A percentile compares a stretch with the other conserved stretches of the same genome.
Conservation (phyloP, 2,329 filamentous ascomycete species). For the Ophiocordyceps australis region DNA sequence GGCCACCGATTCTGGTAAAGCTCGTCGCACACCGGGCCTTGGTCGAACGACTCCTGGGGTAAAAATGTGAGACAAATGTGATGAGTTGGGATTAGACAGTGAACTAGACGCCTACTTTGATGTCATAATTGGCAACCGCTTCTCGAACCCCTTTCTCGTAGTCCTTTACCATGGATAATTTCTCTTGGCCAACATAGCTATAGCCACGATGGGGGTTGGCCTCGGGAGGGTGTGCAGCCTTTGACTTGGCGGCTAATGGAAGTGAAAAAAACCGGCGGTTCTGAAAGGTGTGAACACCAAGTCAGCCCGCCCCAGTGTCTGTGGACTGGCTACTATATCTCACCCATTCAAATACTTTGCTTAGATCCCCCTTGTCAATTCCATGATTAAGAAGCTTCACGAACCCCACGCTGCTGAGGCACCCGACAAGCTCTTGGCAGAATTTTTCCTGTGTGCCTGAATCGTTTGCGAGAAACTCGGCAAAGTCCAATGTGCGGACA, state of each 20-base stretch:
- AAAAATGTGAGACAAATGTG: not conserved
- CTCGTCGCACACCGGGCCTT: conserved; percentile 14
- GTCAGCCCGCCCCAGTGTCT: not conserved
- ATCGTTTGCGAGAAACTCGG: conserved; percentile 11
- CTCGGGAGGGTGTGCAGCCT: conserved; percentile 12
- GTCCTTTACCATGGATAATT: conserved; percentile 14
- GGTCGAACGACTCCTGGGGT: conserved; percentile 20
- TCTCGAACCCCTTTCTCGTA: conserved; percentile 21
- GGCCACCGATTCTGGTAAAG: conserved; percentile 12
- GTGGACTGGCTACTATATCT: not conserved
- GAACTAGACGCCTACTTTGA: conserved; percentile 6
- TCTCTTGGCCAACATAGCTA: conserved; percentile 15
- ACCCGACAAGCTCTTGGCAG: conserved; percentile 5
- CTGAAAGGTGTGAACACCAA: conserved; percentile 2
- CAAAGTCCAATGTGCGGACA: conserved; percentile 1
- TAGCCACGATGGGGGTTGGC: conserved; percentile 18
- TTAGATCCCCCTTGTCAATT: conserved; percentile 9
- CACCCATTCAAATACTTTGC: conserved; percentile 13
- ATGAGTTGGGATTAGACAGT: too few species aligned
- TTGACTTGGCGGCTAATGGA: conserved; percentile 11
- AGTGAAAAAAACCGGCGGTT: conserved; percentile 13
- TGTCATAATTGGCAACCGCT: conserved; percentile 32
- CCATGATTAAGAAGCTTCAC: conserved; percentile 11
- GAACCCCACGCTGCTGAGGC: conserved; percentile 9
- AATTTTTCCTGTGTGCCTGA: not conserved